These are phyloP conservation scores for Colletotrichum paranaense DNA, from an alignment of 2,329 filamentous ascomycete species.

Conservation along the genomic window DNA sequence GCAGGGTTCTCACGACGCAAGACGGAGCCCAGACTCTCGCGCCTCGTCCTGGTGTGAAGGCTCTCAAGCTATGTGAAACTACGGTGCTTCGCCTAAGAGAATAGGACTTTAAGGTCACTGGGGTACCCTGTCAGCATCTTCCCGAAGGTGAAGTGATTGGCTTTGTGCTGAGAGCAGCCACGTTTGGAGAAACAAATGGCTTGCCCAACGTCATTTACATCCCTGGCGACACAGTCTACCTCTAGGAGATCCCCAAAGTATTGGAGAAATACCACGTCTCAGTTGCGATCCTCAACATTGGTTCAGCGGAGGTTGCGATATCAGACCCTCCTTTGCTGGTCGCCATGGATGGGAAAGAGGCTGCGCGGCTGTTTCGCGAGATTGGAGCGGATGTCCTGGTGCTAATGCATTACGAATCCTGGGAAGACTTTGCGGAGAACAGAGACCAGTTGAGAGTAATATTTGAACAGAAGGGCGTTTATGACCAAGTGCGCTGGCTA, in stretches of 20 bases:
- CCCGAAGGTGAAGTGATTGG: slow-evolving; percentile 57
- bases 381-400: slow-evolving; percentile 54
- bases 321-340: slow-evolving; percentile 41
- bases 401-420: slow-evolving; percentile 58
- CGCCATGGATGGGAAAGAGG: slow-evolving; percentile 58
- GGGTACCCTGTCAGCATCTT: slow-evolving; percentile 55
- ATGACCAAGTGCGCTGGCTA: slow-evolving; percentile 49
- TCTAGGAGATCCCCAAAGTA: slow-evolving; percentile 51
- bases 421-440: slow-evolving; percentile 55
- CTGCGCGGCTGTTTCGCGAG: slow-evolving; percentile 49
- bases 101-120: slow-evolving; percentile 51
- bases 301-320: slow-evolving; percentile 44
- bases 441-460: slow-evolving; percentile 42
- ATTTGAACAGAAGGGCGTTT: slow-evolving; percentile 48
- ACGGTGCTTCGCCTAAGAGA: slow-evolving; percentile 39
- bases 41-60: slow-evolving; percentile 53
- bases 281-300: slow-evolving; percentile 54
- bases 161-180: slow-evolving; percentile 51
- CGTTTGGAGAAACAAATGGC: slow-evolving; percentile 51
- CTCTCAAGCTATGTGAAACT: slow-evolving; percentile 53
- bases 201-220: slow-evolving; percentile 60
- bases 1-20: slow-evolving; percentile 55
- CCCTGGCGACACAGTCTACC: slow-evolving; percentile 60
- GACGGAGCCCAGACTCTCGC: slow-evolving; percentile 56
- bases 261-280: slow-evolving; percentile 48